These are phyloP conservation scores for Lotmaria passim DNA, from an alignment of 208 protist species.

Conservation along the genomic window DNA sequence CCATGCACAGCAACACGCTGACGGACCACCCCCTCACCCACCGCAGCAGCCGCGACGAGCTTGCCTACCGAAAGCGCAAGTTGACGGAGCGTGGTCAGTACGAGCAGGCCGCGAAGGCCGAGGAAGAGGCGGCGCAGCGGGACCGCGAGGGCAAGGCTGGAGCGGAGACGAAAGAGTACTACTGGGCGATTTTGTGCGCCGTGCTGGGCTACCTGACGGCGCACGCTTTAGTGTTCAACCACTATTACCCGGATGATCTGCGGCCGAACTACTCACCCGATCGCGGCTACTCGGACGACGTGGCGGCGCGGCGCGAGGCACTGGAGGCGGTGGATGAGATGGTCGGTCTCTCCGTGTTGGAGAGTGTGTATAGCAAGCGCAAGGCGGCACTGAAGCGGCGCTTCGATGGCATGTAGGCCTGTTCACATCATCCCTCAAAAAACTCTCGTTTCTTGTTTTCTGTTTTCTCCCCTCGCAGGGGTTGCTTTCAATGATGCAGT, in stretches of 20 bases:
- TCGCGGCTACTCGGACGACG: conserved; percentile 84
- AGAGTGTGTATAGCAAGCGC: conserved; percentile 80
- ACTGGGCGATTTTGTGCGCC: conserved; percentile 75
- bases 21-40: conserved; percentile 86
- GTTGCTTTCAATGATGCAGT: too few species aligned
- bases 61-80: conserved; percentile 84
- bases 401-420: conserved; percentile 22
- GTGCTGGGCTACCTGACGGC: conserved; percentile 81
- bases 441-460: too few species aligned
- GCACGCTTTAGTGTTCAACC: conserved; percentile 79
- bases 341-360: conserved; percentile 77
- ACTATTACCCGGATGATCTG: conserved; percentile 85
- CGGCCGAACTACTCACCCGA: conserved; percentile 80
- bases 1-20: conserved; percentile 90
- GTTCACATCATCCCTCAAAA: too few species aligned
- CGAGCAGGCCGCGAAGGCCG: conserved; percentile 71
- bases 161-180: conserved; percentile 81
- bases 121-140: conserved; percentile 73
- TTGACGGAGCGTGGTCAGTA: conserved; percentile 86
- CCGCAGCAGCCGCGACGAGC: conserved; percentile 79
- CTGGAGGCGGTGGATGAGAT: conserved; percentile 80
- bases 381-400: conserved; percentile 59
- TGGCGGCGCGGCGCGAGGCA: conserved; percentile 63
- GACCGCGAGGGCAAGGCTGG: conserved; percentile 70
- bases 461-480: too few species aligned